A percentile compares a stretch with the other conserved stretches of the same genome.
phyloP scores from a whole-genome alignment of 768 basidiomycete species.

The Kwoniella sp. region DNA sequence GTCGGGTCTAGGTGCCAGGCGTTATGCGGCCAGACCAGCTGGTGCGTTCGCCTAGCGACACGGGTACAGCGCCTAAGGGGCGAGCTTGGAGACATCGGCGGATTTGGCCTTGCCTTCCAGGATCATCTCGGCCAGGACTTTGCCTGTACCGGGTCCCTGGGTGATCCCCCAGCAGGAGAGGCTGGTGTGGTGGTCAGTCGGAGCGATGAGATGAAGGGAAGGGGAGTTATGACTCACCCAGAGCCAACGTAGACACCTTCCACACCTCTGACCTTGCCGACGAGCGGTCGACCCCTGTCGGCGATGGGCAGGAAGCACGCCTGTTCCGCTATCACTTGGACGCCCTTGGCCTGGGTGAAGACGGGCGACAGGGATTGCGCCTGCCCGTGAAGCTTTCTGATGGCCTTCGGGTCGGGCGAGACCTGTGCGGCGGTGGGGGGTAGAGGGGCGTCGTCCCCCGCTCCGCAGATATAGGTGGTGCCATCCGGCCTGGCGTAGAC shows the following conservation, averaged over 20 bases:
- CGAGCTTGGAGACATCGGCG: slow-evolving; percentile 55
- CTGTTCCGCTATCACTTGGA: slow-evolving; percentile 57
- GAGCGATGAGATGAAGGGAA: not conserved
- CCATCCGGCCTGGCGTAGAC: slow-evolving; percentile 51
- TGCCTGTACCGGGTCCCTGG: slow-evolving; percentile 67
- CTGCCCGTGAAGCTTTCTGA: slow-evolving; percentile 54
- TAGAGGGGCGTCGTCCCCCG: slow-evolving; percentile 67
- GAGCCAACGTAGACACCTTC: slow-evolving; percentile 67
- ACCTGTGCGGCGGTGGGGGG: slow-evolving; percentile 72
- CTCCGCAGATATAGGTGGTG: slow-evolving; percentile 64
- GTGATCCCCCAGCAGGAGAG: slow-evolving; percentile 50
- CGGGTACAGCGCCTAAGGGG: no score
- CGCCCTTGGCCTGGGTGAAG: slow-evolving; percentile 51
- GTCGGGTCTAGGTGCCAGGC: no score
- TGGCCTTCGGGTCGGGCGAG: slow-evolving; percentile 57
- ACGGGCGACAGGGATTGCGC: slow-evolving; percentile 45
- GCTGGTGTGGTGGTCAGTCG: slow-evolving; percentile 56
- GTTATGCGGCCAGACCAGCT: no score
- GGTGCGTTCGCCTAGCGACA: no score
- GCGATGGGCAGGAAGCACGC: slow-evolving; percentile 74
- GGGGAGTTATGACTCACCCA: slow-evolving; percentile 62
- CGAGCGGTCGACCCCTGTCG: slow-evolving; percentile 61
- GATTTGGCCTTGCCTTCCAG: slow-evolving; percentile 63
- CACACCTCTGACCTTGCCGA: slow-evolving; percentile 63
- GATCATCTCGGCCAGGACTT: slow-evolving; percentile 65